Evolutionary conservation across 768 basidiomycete species (phyloP).

Genomic region (Tulasnella sp.): DNA sequence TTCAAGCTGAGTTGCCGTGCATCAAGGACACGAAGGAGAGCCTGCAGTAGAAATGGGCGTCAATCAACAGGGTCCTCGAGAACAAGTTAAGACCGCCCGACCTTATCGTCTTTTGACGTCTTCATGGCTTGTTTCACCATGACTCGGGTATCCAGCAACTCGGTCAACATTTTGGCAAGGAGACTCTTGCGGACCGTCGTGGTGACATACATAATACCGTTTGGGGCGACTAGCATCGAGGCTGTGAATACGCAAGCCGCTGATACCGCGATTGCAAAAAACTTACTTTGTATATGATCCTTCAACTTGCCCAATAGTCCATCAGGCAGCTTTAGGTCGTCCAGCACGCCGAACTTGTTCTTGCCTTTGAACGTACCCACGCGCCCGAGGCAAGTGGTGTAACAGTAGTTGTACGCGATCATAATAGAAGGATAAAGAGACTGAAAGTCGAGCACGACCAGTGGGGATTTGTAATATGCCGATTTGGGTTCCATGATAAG

Average conservation of each 20-base stretch:
- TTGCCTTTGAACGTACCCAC: conserved; percentile 77
- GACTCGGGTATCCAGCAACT: conserved; percentile 87
- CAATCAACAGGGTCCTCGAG: conserved; percentile 1
- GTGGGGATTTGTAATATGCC: conserved; percentile 85
- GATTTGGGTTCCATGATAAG: conserved; percentile 68
- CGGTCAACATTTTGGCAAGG: conserved; percentile 82
- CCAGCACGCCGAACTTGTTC: conserved; percentile 77
- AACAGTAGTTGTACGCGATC: conserved; percentile 98
- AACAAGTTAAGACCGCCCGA: conserved; percentile 28
- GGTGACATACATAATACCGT: conserved; percentile 92
- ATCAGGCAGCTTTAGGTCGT: conserved; percentile 54
- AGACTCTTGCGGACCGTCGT: conserved; percentile 73
- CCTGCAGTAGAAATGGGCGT: conserved; percentile 40
- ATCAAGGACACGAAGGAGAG: conserved; percentile 65
- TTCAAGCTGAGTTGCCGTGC: conserved; percentile 91
- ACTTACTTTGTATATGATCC: conserved; percentile 68
- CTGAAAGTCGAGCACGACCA: conserved; percentile 93
- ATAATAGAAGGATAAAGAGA: conserved; percentile 94
- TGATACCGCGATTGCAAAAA: not conserved
- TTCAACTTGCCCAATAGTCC: conserved; percentile 62
- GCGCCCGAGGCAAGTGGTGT: conserved; percentile 92
- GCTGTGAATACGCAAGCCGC: not conserved
- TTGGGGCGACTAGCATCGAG: conserved; percentile 66
- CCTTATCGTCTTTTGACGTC: conserved; percentile 63
- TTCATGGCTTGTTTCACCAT: conserved; percentile 99